These are phyloP conservation scores for Coleophoma cylindrospora DNA, from an alignment of 2,329 filamentous ascomycete genomes.

Conservation along the genomic window DNA sequence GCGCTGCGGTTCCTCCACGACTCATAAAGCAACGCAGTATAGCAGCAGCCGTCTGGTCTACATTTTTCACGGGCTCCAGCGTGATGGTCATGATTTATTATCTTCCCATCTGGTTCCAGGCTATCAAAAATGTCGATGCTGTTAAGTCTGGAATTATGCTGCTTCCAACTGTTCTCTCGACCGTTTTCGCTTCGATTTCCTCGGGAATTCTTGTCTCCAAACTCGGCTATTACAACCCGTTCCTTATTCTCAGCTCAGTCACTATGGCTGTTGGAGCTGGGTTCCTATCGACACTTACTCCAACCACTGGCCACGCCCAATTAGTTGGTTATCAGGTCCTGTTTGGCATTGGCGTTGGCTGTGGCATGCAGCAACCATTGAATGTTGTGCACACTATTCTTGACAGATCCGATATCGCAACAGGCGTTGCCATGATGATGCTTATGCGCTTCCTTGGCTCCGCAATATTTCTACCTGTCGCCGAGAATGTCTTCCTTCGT, in stretches of 20 bases:
- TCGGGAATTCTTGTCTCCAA: conserved; percentile 24
- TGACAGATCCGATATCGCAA: conserved; percentile 13
- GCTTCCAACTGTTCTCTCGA: conserved; percentile 16
- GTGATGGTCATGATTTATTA: conserved; percentile 28
- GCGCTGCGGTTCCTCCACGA: conserved; percentile 29
- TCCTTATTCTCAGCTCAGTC: conserved; percentile 8
- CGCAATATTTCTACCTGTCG: conserved; percentile 15
- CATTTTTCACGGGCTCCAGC: conserved; percentile 21
- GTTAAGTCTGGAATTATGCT: conserved; percentile 16
- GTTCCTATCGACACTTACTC: conserved; percentile 31
- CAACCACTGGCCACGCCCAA: conserved; percentile 37
- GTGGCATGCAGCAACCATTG: conserved; percentile 41
- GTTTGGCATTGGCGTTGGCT: conserved; percentile 36
- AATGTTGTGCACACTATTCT: conserved; percentile 38
- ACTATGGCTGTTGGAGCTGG: conserved; percentile 9
- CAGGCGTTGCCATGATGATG: conserved; percentile 14
- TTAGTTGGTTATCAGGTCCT: conserved; percentile 48
- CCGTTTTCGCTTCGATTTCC: conserved; percentile 24
- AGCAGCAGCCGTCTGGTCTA: conserved; percentile 20
- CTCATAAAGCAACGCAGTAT: conserved; percentile 28
- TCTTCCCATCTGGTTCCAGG: conserved; percentile 22
- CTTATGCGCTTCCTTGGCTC: conserved; percentile 14
- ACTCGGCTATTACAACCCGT: conserved; percentile 25
- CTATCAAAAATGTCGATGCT: conserved; percentile 10
- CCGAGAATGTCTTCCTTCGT: conserved; percentile 20